A percentile compares a stretch with the other conserved stretches of the same genome.
These are phyloP conservation scores for Candida argentea DNA, from an alignment of 805 yeast species.

Conservation along the genomic window DNA sequence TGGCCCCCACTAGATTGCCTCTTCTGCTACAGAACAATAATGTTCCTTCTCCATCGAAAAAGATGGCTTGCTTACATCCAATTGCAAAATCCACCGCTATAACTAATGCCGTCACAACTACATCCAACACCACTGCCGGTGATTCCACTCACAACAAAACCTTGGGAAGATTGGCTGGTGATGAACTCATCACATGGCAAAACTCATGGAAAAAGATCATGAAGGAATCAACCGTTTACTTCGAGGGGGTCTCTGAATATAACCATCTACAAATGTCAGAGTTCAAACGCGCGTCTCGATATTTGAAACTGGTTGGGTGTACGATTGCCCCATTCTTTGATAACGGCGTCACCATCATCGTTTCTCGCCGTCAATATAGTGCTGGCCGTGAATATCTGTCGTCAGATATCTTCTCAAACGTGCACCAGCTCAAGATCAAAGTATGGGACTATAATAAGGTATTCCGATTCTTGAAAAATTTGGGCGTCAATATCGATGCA, in stretches of 20 bases:
- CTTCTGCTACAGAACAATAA: no score
- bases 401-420: constrained; percentile 60
- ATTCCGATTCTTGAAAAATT: constrained; percentile 60
- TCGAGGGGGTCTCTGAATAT: constrained; percentile 40
- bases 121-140: constrained; percentile 2
- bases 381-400: constrained; percentile 29
- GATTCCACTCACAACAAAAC: no score
- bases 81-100: neutral
- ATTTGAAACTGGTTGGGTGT: constrained; percentile 41
- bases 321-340: constrained; percentile 36
- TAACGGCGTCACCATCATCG: constrained; percentile 62
- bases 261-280: constrained; percentile 27
- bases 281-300: constrained; percentile 31
- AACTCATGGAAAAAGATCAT: constrained; percentile 53
- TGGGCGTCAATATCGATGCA: constrained; percentile 25
- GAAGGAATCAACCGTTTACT: constrained; percentile 49
- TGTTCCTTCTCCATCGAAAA: no score
- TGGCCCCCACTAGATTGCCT: no score
- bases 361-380: constrained; percentile 50
- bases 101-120: constrained; percentile 1
- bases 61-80: no score
- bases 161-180: constrained; percentile 29
- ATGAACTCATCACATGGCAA: constrained; percentile 50
- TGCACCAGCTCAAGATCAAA: constrained; percentile 51
- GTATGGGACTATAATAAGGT: constrained; percentile 88